phyloP scores from a whole-genome alignment of 345 rosid genomes.

The Linum usitatissimum region DNA sequence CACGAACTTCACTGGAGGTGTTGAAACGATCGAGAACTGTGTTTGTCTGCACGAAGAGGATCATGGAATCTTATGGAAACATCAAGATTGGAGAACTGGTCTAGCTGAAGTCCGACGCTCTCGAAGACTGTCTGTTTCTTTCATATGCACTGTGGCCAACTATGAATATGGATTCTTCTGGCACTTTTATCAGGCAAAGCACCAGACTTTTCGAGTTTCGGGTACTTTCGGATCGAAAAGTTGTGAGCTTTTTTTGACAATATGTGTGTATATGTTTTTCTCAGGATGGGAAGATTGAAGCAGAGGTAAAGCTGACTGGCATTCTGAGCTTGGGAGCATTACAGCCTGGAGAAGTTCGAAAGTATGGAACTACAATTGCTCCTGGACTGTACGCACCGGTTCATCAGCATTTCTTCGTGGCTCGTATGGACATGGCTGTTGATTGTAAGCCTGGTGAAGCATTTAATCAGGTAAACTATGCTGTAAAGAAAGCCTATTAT shows the following conservation, averaged over 20 bases:
- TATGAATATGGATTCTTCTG: conserved; percentile 88
- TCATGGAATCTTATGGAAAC: conserved; percentile 88
- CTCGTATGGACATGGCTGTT: conserved; percentile 90
- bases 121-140: conserved; percentile 71
- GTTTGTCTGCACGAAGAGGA: conserved; percentile 96
- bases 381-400: conserved; percentile 92
- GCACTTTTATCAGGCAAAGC: conserved; percentile 86
- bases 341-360: conserved; percentile 79
- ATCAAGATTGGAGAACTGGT: conserved; percentile 97
- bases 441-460: conserved; percentile 88
- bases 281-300: conserved; percentile 92
- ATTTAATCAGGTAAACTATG: conserved; percentile 51
- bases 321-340: conserved; percentile 86
- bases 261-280: not conserved
- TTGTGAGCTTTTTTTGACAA: too few species aligned
- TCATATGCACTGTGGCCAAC: conserved; percentile 78
- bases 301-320: conserved; percentile 86
- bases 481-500: too few species aligned
- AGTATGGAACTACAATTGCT: conserved; percentile 83
- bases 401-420: conserved; percentile 86
- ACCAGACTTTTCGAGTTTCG: not conserved
- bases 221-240: not conserved
- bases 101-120: conserved; percentile 90
- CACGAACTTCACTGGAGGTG: conserved; percentile 80
- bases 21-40: conserved; percentile 84